Evolutionary conservation across 2,329 filamentous ascomycete genomes (phyloP), one percentile per base, ranked within the genome.

Genomic region (Xenosphaeropsis pyriputrescens): DNA sequence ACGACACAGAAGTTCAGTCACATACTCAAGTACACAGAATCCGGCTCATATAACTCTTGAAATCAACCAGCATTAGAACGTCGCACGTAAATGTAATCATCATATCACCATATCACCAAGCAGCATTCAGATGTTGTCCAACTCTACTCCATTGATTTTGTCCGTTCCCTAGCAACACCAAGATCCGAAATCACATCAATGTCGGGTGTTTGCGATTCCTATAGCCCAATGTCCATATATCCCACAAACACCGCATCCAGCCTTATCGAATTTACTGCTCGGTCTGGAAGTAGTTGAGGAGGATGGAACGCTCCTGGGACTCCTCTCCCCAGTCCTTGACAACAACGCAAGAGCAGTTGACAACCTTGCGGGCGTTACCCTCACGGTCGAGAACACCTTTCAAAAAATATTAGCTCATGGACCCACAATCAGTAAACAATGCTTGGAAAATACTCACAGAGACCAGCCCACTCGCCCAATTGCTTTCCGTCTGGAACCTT

Each of bases 221-320:
- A 45, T 50, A 46, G 41, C 44, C 43, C 45, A 49, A 47, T 45
- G 42, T 51, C 45, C 51, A 52, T 29, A 40, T 29, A 38, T 16
- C 36, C 47, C 41, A 39, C 41, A 43, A 43, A 37, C 37, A 47
- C 54, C 52, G 48, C 51, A 50, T 48, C 39, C 46, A 30, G 31
- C 41, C 43, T 42, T 45, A 45, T 37, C 37, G 18, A 42, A 41
- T 58, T 68, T 78, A 79, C 63, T 78, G 74, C 65, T 78, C 74
- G 64, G 86, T 94, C 75, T 94, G 84, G 88, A 98, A 96, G 84
- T 98, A 98, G 82, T 98, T 94, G 67, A 98, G 85, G 64, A 98
- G 84, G 68, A 96, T 86, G 60, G 80, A 85, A 63, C 91, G 88
- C 79, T 98, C 91, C 73, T 93, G 88, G 53, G 84, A 93, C 75